Evolutionary conservation across 768 basidiomycete species (phyloP).

Genomic region (Suillus tomentosus): DNA sequence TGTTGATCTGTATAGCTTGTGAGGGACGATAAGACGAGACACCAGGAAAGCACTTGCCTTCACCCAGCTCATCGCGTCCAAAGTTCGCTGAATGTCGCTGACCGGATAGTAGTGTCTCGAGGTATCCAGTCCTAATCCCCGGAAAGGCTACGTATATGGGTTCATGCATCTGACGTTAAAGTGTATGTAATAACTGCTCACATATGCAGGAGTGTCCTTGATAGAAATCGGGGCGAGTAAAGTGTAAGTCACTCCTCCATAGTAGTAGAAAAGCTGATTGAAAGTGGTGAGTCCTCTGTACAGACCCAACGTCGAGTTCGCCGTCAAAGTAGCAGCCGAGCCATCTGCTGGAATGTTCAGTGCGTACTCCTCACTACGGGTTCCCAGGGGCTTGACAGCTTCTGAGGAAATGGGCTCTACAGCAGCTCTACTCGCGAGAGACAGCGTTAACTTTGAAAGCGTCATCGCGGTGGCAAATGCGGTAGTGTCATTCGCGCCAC

Average conservation of each 20-base stretch:
- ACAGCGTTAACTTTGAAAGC: constrained; percentile 32
- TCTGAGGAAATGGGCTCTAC: constrained; percentile 37
- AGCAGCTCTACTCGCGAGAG: constrained; percentile 20
- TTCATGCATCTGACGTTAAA: background rate
- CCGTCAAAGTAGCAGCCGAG: constrained; percentile 37
- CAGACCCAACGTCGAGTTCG: constrained; percentile 52
- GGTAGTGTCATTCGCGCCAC: constrained; percentile 35
- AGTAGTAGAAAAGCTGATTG: constrained; percentile 53
- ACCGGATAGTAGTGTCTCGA: constrained; percentile 46
- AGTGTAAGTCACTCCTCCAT: constrained; percentile 36
- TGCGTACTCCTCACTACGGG: constrained; percentile 46
- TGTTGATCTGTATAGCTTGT: constrained; percentile 40
- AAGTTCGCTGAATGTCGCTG: constrained; percentile 60
- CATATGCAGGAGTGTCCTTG: constrained; percentile 50
- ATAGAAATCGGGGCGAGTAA: constrained; percentile 43
- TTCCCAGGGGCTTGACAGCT: constrained; percentile 35
- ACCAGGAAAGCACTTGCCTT: constrained; percentile 44
- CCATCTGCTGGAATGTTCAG: constrained; percentile 42
- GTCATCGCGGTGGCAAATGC: constrained; percentile 28
- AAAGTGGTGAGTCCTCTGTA: constrained; percentile 59
- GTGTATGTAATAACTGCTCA: constrained; percentile 36
- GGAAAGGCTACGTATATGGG: constrained; percentile 29
- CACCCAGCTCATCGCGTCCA: constrained; percentile 77
- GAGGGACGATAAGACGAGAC: background rate
- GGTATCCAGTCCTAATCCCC: constrained; percentile 49